Conservation (phyloP, 129 eudicot genomes). For the Lactuca saligna region DNA sequence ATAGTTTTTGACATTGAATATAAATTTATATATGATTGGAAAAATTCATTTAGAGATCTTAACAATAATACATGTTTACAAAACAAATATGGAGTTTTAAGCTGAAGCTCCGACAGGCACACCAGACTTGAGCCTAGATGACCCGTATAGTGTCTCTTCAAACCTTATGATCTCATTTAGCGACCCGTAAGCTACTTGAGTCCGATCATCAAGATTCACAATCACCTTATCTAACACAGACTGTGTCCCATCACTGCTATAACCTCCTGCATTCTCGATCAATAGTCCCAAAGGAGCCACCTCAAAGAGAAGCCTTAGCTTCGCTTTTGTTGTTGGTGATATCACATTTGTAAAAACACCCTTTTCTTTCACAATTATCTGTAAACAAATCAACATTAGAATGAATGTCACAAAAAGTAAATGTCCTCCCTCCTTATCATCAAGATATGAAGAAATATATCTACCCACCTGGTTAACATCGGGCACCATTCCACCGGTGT, state of each 20-base stretch:
- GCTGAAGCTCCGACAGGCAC: slow-evolving; percentile 91
- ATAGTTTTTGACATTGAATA: neutral
- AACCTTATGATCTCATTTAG: slow-evolving; percentile 92
- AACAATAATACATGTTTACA: slow-evolving; percentile 31
- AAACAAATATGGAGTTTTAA: slow-evolving; percentile 34
- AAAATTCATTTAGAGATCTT: slow-evolving; percentile 18
- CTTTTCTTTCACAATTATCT: slow-evolving; percentile 98
- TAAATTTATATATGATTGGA: slow-evolving; percentile 9
- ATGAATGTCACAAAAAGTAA: neutral
- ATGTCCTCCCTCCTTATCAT: no score
- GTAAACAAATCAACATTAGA: slow-evolving; percentile 23
- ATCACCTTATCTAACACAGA: slow-evolving; percentile 89
- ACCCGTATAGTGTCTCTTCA: slow-evolving; percentile 91
- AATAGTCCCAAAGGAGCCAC: slow-evolving; percentile 94
- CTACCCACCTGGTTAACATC: slow-evolving; percentile 93
- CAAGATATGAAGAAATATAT: slow-evolving; percentile 15
- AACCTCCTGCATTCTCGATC: slow-evolving; percentile 96
- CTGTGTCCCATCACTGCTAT: slow-evolving; percentile 83
- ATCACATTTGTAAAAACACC: slow-evolving; percentile 90
- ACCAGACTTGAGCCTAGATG: slow-evolving; percentile 81
- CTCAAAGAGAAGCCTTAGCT: slow-evolving; percentile 90
- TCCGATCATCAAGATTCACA: slow-evolving; percentile 74
- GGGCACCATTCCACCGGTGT: slow-evolving; percentile 99
- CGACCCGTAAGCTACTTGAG: slow-evolving; percentile 97
- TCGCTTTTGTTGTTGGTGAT: slow-evolving; percentile 89